Evolutionary conservation across 1,284 basidiomycete genomes (phyloP).

Genomic region (Malassezia japonica): DNA sequence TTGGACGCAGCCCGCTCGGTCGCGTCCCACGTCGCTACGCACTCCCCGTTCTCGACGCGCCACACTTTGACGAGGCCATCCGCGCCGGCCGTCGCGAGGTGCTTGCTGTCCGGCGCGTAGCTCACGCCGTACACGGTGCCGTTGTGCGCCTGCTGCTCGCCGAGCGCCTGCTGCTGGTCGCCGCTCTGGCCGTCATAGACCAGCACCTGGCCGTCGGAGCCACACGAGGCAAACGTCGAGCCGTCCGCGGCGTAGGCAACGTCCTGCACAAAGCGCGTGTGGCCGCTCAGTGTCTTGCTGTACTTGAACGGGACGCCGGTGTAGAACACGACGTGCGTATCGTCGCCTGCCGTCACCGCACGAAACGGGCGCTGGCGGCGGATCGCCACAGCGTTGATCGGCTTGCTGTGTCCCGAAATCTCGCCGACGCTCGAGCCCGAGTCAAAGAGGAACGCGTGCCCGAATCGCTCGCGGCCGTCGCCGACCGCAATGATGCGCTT

Average conservation of each 20-base stretch:
- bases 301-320: slow-evolving; percentile 58
- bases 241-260: slow-evolving; percentile 63
- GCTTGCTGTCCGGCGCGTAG: slow-evolving; percentile 58
- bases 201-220: slow-evolving; percentile 78
- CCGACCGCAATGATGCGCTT: slow-evolving; percentile 95
- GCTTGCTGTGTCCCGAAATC: slow-evolving; percentile 84
- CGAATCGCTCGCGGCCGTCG: slow-evolving; percentile 72
- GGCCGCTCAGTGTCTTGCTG: slow-evolving; percentile 53
- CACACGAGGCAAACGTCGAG: slow-evolving; percentile 69
- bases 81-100: slow-evolving; percentile 70
- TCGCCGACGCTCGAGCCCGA: slow-evolving; percentile 82
- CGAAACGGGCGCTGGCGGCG: slow-evolving; percentile 80
- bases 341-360: slow-evolving; percentile 60
- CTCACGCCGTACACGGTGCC: slow-evolving; percentile 49
- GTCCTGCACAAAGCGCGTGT: slow-evolving; percentile 89
- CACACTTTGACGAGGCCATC: slow-evolving; percentile 60
- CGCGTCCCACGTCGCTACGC: slow-evolving; percentile 26
- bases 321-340: slow-evolving; percentile 69
- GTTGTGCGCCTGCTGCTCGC: slow-evolving; percentile 35
- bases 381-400: slow-evolving; percentile 84
- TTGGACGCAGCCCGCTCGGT: slow-evolving; percentile 21
- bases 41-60: slow-evolving; percentile 21
- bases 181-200: slow-evolving; percentile 86
- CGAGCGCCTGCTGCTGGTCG: slow-evolving; percentile 52
- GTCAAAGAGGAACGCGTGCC: slow-evolving; percentile 49